Conservation (phyloP, 2,329 filamentous ascomycete species). For the Alternaria incomplexa region DNA sequence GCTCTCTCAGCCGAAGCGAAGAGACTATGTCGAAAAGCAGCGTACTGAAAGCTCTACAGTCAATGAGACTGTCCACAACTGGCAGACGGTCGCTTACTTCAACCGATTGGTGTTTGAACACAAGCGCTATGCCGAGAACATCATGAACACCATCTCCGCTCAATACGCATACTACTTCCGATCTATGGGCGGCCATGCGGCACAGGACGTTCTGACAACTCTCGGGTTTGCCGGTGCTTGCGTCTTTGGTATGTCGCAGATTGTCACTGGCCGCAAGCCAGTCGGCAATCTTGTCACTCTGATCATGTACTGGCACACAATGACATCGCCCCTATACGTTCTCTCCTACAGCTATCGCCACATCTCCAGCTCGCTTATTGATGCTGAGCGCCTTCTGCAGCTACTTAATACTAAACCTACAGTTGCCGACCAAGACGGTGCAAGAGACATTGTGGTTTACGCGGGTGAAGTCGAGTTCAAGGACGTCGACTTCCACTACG, state of each 20-base stretch:
- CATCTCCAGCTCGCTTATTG: conserved; percentile 63
- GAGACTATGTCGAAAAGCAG: conserved; percentile 51
- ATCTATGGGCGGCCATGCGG: conserved; percentile 42
- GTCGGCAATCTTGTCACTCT: conserved; percentile 70
- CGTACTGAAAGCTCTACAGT: conserved; percentile 60
- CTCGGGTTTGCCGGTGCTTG: conserved; percentile 57
- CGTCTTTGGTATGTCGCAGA: conserved; percentile 61
- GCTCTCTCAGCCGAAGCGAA: conserved; percentile 51
- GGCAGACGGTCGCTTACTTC: conserved; percentile 66
- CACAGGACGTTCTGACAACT: conserved; percentile 57
- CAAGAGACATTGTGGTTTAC: conserved; percentile 51
- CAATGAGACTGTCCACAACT: conserved; percentile 65
- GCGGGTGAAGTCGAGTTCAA: conserved; percentile 61
- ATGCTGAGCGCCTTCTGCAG: conserved; percentile 67
- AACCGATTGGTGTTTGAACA: conserved; percentile 63
- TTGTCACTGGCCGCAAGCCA: conserved; percentile 56
- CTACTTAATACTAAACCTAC: conserved; percentile 65
- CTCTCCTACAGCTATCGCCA: conserved; percentile 58
- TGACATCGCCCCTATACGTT: conserved; percentile 57
- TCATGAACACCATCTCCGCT: conserved; percentile 46
- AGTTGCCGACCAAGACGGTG: conserved; percentile 53
- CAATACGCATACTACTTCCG: conserved; percentile 43
- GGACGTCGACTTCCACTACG: conserved; percentile 63
- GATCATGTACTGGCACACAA: conserved; percentile 66
- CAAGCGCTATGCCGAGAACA: conserved; percentile 54